Evolutionary conservation across 768 basidiomycete species (phyloP).

Genomic region (Thelephora aurantiotincta): DNA sequence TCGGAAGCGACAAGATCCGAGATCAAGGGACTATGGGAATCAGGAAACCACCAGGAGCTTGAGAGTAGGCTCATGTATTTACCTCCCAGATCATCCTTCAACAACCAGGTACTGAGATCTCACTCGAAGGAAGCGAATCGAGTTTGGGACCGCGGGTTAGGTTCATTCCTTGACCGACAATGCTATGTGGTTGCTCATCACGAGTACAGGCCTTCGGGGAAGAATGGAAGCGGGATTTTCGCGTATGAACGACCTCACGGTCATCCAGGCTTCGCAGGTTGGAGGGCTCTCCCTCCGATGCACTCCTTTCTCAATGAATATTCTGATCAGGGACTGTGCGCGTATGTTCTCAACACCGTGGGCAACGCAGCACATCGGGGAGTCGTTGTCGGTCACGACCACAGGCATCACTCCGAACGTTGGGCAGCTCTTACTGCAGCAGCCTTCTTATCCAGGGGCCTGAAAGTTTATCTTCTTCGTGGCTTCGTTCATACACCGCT

Average conservation of each 20-base stretch:
- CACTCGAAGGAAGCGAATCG: constrained; percentile 44
- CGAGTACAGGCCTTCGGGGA: constrained; percentile 48
- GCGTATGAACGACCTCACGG: constrained; percentile 81
- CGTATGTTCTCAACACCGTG: constrained; percentile 48
- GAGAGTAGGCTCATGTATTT: constrained; percentile 41
- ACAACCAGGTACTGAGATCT: neutral
- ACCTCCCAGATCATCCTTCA: neutral
- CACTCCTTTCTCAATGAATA: neutral
- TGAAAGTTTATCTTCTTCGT: constrained; percentile 55
- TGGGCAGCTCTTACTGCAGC: constrained; percentile 70
- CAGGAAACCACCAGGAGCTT: constrained; percentile 30
- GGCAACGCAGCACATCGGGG: constrained; percentile 41
- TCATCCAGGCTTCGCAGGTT: constrained; percentile 75
- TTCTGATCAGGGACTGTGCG: constrained; percentile 49
- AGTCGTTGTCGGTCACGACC: constrained; percentile 78
- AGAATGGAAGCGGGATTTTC: constrained; percentile 83
- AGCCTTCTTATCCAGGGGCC: constrained; percentile 46
- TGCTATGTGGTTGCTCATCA: too few relatives aligned
- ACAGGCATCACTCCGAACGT: constrained; percentile 62
- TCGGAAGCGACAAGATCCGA: constrained; percentile 35
- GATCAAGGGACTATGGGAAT: constrained; percentile 31
- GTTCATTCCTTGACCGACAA: neutral
- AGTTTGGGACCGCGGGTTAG: constrained; percentile 79
- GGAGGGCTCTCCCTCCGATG: constrained; percentile 1
- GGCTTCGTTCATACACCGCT: constrained; percentile 74